These are phyloP conservation scores for Prunus yedoensis DNA, from an alignment of 331 rosid genomes.

Conservation along the genomic window DNA sequence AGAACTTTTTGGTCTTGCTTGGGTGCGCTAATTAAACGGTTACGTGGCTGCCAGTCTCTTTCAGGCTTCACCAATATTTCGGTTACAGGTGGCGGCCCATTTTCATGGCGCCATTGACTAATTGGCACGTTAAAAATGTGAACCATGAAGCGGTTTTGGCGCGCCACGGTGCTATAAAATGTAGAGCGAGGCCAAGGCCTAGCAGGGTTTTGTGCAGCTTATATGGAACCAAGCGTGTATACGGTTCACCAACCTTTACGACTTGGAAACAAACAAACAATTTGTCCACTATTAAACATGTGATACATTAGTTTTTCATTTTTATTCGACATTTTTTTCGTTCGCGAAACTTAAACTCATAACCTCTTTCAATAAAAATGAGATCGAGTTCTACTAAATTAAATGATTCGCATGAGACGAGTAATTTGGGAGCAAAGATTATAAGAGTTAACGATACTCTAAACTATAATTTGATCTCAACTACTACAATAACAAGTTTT, in stretches of 20 bases:
- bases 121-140: not conserved
- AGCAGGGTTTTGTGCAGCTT: not conserved
- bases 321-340: not conserved
- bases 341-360: not conserved
- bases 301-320: not conserved
- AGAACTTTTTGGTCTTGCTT: not conserved
- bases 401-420: not conserved
- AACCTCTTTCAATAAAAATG: too few relatives aligned
- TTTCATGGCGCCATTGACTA: not conserved
- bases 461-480: not conserved
- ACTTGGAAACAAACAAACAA: not conserved
- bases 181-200: not conserved
- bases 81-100: constrained; percentile 12
- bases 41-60: constrained; percentile 7
- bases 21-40: constrained; percentile 2
- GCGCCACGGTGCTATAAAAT: constrained; percentile 10
- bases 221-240: not conserved
- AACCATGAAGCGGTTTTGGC: not conserved
- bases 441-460: not conserved
- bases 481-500: too few relatives aligned
- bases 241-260: not conserved
- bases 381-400: too few relatives aligned
- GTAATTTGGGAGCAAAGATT: not conserved
- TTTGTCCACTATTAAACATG: not conserved
- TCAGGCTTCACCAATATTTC: constrained; percentile 8